phyloP scores from a whole-genome alignment of 306 rosid species.

The Rubus parviflorus region DNA sequence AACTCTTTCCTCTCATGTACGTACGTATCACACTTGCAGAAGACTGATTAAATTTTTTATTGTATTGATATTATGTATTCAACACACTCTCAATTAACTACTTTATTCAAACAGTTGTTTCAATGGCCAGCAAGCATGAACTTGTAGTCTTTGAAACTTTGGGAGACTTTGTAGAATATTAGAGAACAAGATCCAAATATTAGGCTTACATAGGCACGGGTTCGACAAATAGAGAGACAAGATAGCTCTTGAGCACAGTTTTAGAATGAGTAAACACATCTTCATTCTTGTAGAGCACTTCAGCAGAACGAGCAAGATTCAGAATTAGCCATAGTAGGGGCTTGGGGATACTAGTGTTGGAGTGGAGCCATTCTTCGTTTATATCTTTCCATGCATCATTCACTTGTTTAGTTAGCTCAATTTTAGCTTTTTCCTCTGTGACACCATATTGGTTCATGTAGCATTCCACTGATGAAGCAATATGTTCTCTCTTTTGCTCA shows the following conservation, averaged over 20 bases:
- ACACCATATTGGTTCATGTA: neutral
- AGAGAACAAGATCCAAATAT: no score
- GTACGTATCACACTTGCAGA: no score
- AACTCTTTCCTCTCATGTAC: no score
- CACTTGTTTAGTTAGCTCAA: neutral
- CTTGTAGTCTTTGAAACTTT: no score
- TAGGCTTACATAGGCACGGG: neutral
- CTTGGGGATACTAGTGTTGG: neutral
- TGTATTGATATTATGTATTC: no score
- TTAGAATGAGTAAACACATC: neutral
- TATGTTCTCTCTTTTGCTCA: neutral
- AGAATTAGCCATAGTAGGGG: neutral
- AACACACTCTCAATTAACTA: no score
- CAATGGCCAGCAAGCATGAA: no score
- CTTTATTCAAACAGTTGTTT: no score
- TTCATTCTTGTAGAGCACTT: neutral
- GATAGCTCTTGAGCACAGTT: neutral
- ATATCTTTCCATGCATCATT: neutral
- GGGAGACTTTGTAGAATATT: accelerated
- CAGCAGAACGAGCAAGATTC: neutral
- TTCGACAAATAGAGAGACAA: neutral
- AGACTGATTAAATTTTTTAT: no score
- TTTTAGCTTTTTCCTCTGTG: neutral
- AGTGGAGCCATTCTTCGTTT: neutral
- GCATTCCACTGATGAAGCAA: neutral